Percentiles rank a stretch among this genome's conserved stretches.
phyloP scores from a whole-genome alignment of 768 basidiomycete species.

The Holtermanniella nyarrowii region DNA sequence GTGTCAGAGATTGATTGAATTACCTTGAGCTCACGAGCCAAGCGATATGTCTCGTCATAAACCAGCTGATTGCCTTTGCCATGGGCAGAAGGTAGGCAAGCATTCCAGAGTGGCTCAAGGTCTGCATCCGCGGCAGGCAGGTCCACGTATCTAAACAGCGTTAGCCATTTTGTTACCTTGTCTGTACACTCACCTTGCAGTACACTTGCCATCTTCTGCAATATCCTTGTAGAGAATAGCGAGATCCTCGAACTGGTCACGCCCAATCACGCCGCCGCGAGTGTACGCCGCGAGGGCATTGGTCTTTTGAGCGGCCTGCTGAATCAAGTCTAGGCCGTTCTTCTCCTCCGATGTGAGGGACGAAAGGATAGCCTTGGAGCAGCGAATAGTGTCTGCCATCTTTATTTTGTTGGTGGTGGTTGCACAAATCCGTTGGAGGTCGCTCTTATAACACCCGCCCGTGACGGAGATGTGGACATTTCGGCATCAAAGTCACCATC shows the following conservation, averaged over 20 bases:
- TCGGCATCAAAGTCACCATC: no score
- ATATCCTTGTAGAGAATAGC: neutral
- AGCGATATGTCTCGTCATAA: constrained; percentile 8
- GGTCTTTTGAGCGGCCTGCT: no score
- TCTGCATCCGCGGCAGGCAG: neutral
- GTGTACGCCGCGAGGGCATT: no score
- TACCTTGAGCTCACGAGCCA: constrained; percentile 13
- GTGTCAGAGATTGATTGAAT: constrained; percentile 3
- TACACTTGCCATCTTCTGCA: neutral
- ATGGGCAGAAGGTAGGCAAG: constrained; percentile 6
- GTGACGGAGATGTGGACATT: no score
- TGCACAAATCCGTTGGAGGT: no score
- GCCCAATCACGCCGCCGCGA: neutral
- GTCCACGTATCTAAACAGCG: neutral
- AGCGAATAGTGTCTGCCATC: no score
- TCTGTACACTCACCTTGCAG: neutral
- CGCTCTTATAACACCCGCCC: no score
- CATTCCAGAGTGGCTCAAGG: constrained; percentile 3
- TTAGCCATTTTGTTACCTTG: neutral
- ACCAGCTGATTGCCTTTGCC: constrained; percentile 8
- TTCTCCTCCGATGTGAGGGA: no score
- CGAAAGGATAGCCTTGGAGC: no score
- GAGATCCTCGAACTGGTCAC: neutral
- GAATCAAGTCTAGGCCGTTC: no score
- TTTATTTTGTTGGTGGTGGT: no score